These are phyloP conservation scores for Fusarium mangiferae DNA, from an alignment of 2,329 filamentous ascomycete genomes.

Conservation along the genomic window DNA sequence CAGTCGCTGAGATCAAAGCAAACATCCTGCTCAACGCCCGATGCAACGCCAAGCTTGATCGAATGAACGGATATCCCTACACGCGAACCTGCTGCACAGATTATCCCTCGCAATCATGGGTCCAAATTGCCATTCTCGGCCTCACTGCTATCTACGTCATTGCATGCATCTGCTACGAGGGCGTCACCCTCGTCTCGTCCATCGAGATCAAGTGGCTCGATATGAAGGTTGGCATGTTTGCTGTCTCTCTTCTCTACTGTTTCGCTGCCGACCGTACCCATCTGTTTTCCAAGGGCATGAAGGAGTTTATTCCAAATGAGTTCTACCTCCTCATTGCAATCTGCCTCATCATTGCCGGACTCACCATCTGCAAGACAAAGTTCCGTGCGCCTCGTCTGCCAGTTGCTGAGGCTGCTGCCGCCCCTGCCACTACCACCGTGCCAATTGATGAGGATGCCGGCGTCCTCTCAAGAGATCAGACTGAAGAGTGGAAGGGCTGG, in stretches of 20 bases:
- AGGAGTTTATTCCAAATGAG: conserved; percentile 33
- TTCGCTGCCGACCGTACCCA: conserved; percentile 45
- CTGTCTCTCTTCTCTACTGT: conserved; percentile 42
- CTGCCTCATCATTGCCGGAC: conserved; percentile 6
- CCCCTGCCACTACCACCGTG: not conserved
- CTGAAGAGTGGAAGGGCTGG: conserved; percentile 74
- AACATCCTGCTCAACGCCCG: conserved; percentile 62
- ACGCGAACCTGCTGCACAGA: conserved; percentile 63
- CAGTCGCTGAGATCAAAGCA: conserved; percentile 47
- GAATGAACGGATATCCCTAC: conserved; percentile 52
- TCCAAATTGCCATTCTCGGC: conserved; percentile 39
- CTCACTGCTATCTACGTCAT: conserved; percentile 31
- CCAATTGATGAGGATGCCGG: conserved; percentile 30
- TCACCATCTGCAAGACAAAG: conserved; percentile 34
- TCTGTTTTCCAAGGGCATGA: conserved; percentile 43
- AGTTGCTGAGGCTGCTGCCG: not conserved
- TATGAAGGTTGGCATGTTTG: conserved; percentile 42
- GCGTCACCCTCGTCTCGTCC: conserved; percentile 22
- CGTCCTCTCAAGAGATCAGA: conserved; percentile 60
- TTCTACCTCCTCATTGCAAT: conserved; percentile 31
- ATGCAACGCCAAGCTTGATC: conserved; percentile 57
- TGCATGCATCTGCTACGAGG: conserved; percentile 33
- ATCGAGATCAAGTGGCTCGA: conserved; percentile 27
- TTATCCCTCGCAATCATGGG: conserved; percentile 49
- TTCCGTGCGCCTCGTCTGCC: conserved; percentile 25